Evolutionary conservation across 2,329 filamentous ascomycete species (phyloP).

Genomic region (Botrytis tulipae): DNA sequence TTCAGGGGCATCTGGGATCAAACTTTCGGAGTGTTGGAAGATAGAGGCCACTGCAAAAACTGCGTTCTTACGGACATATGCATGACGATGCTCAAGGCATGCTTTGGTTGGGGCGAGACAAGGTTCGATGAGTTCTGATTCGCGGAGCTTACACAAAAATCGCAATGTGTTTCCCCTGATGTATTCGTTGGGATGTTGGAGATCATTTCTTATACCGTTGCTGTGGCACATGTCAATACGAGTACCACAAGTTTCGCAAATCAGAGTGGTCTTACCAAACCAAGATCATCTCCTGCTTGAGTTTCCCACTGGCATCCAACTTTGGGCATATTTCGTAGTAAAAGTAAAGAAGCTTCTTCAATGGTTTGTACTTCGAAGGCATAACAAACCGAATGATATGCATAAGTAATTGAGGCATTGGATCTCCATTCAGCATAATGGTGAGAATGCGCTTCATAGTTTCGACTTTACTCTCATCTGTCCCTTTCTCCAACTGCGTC

Average conservation of each 20-base stretch:
- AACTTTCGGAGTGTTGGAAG: constrained; percentile 80
- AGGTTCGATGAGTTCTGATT: constrained; percentile 93
- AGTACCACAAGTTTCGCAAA: constrained; percentile 1
- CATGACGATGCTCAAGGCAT: constrained; percentile 93
- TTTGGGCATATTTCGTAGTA: constrained; percentile 99
- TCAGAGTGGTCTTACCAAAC: constrained; percentile 68
- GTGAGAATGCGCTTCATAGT: constrained; percentile 96
- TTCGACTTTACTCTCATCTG: constrained; percentile 87
- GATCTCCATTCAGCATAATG: constrained; percentile 96
- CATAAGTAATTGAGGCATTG: constrained; percentile 94
- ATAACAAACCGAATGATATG: constrained; percentile 99
- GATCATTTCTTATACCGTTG: constrained; percentile 95
- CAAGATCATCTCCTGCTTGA: constrained; percentile 99
- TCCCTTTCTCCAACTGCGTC: constrained; percentile 90
- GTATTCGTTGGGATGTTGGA: constrained; percentile 98
- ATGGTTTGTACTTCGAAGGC: constrained; percentile 92
- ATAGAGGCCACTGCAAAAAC: constrained; percentile 94
- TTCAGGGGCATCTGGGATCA: constrained; percentile 94
- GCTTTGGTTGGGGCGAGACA: constrained; percentile 87
- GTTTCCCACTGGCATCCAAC: constrained; percentile 84
- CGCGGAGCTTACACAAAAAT: constrained; percentile 93
- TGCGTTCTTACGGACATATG: constrained; percentile 97
- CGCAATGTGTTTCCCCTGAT: constrained; percentile 97
- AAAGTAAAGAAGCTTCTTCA: constrained; percentile 98
- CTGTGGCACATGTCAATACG: constrained; percentile 46